phyloP scores from a whole-genome alignment of 805 yeast species.

The Sugiyamaella lignohabitans region DNA sequence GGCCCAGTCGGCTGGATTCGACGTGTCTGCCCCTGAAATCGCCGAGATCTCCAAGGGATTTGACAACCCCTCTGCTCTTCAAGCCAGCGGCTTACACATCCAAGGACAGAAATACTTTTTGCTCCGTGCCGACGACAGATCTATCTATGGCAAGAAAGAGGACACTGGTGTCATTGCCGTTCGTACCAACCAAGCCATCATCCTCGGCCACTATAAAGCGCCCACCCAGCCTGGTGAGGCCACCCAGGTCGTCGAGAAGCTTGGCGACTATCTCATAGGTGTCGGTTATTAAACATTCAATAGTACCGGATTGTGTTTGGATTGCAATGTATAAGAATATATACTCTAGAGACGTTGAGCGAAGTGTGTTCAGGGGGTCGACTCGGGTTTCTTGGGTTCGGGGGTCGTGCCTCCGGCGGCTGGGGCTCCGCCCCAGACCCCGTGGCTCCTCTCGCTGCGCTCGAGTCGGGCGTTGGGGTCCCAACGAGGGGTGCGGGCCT shows the following conservation, averaged over 20 bases:
- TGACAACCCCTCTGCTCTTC: conserved; percentile 70
- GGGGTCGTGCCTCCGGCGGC: conserved; percentile 1
- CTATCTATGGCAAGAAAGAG: conserved; percentile 86
- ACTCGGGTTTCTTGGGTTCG: too few species aligned
- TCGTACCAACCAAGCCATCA: conserved; percentile 86
- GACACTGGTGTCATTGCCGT: conserved; percentile 86
- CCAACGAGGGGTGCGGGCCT: too few species aligned
- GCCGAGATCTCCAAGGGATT: conserved; percentile 70
- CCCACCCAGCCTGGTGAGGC: conserved; percentile 88
- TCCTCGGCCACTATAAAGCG: conserved; percentile 90
- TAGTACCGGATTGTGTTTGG: not conserved
- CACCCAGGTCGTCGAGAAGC: conserved; percentile 85
- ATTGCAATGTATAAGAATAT: conserved; percentile 2
- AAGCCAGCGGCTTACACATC: conserved; percentile 78
- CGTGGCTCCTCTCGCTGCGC: not conserved
- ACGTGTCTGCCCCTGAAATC: conserved; percentile 64
- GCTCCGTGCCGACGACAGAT: conserved; percentile 83
- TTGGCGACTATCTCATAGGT: conserved; percentile 89
- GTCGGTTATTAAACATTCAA: conserved; percentile 56
- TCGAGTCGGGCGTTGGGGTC: too few species aligned
- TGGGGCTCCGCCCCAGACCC: not conserved
- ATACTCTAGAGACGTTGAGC: not conserved
- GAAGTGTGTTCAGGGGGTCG: not conserved
- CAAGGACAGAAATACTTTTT: conserved; percentile 83
- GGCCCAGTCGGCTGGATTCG: conserved; percentile 74